Conservation (phyloP, 257 asterid genomes). For the Pogostemon cablin region DNA sequence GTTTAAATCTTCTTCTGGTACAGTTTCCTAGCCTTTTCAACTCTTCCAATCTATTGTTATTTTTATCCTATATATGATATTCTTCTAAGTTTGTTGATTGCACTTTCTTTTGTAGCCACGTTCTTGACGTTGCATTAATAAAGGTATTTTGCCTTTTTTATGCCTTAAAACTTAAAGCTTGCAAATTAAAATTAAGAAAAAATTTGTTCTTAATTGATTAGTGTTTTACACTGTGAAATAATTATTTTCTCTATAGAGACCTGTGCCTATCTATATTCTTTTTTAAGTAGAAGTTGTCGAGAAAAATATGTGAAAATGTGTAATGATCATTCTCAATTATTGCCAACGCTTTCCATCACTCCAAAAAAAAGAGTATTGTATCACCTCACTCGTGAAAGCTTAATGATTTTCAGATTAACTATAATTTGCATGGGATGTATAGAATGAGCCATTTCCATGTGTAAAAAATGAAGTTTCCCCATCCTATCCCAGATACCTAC, state of each 20-base stretch:
- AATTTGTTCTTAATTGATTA: too few relatives aligned
- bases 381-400: slow-evolving; percentile 12
- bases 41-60: slow-evolving; percentile 21
- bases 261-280: too few relatives aligned
- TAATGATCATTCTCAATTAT: slow-evolving; percentile 16
- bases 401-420: slow-evolving; percentile 67
- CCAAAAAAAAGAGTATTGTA: slow-evolving; percentile 10
- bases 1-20: slow-evolving; percentile 94
- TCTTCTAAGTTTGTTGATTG: too few relatives aligned
- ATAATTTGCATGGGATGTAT: slow-evolving; percentile 54
- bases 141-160: neutral
- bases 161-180: neutral
- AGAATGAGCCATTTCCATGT: slow-evolving; percentile 95
- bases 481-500: slow-evolving; percentile 74
- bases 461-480: slow-evolving; percentile 79
- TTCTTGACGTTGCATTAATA: neutral
- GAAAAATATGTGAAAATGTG: neutral
- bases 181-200: too few relatives aligned
- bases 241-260: too few relatives aligned
- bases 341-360: neutral
- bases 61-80: neutral
- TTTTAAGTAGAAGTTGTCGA: too few relatives aligned
- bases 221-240: too few relatives aligned
- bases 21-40: slow-evolving; percentile 27
- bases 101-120: neutral